Conservation (phyloP, 805 yeast genomes). For the Kodamaea sagamina region DNA sequence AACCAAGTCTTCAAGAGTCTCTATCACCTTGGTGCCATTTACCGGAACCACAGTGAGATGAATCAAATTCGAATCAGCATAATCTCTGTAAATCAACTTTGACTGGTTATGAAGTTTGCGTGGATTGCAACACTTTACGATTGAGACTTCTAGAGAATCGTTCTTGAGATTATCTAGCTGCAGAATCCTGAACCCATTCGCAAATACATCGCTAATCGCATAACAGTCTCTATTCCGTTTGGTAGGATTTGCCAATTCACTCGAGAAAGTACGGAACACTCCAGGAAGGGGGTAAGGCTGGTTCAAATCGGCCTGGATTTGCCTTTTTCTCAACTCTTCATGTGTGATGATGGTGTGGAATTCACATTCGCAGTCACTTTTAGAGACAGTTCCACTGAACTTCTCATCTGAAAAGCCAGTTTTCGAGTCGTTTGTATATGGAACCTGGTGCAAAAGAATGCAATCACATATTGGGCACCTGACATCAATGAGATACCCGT, state of each 20-base stretch:
- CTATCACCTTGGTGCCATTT: slow-evolving; percentile 3
- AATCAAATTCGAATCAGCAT: slow-evolving; percentile 17
- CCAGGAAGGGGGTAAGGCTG: slow-evolving; percentile 11
- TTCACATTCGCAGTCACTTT: neutral
- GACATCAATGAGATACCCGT: slow-evolving; percentile 11
- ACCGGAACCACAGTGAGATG: slow-evolving; percentile 11
- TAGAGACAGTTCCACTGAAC: slow-evolving; percentile 10
- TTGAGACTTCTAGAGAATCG: too few relatives aligned
- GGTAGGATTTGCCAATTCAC: neutral
- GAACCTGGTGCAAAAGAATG: slow-evolving; percentile 12
- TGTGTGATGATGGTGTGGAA: slow-evolving; percentile 17
- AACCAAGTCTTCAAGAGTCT: slow-evolving; percentile 26
- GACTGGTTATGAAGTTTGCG: neutral
- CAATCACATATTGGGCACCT: slow-evolving; percentile 18
- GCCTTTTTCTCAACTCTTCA: slow-evolving; percentile 24
- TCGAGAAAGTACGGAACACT: slow-evolving; percentile 13
- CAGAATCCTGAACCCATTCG: neutral
- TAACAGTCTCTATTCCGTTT: neutral
- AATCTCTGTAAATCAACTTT: slow-evolving; percentile 9
- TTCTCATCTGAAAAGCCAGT: slow-evolving; percentile 20
- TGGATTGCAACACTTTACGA: too few relatives aligned
- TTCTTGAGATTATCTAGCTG: too few relatives aligned
- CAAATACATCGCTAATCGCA: neutral
- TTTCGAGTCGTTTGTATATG: slow-evolving; percentile 14
- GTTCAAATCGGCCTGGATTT: slow-evolving; percentile 18